Base-by-base conservation (phyloP, 768 basidiomycete genomes). In the Podaxis sp. region DNA sequence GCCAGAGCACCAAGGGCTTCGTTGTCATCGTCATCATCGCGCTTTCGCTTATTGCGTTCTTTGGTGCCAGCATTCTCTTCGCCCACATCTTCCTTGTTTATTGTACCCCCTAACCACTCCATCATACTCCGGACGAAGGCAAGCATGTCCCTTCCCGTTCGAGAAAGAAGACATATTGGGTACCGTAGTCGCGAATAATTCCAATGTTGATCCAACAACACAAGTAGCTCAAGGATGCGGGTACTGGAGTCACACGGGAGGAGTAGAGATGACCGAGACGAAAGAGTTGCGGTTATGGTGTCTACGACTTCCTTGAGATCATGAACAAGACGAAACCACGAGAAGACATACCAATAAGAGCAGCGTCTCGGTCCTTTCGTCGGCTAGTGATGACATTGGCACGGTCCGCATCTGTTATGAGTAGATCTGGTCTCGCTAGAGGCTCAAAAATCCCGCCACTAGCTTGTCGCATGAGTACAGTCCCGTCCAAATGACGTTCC, bases 121-220 rank as follows among this genome's bases (percentile, higher is more conserved):
- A 97, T 96, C 91, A 98, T 90, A 79, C 93, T 96, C 63, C 95
- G 79, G 27, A 97, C 93, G 70, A 95, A 94, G 1, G 91, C 90
- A 38, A 97, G 75, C 90, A 97, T 96, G 74, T 99, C 96, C 64
- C 89, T 85, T 2, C 90, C 94, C 5, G 94, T 96, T 37, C 89
- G 84, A 53, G 92, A 92, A 41, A 98, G 82, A n/a, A 99, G 83
- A 72, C 96, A 98, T 38, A 99, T 92, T 0, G 96, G 97, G 73
- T 83, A 91, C 72, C 85, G 85, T 55, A 90, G 84, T 49, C 87
- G 85, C 0, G 91, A 91, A 73, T 87, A 98, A 61, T 89, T 89
- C 97, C 97, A 99, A 70, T 98, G 95, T 70, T 98, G 95, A 71
- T 98, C 97, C 33, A 98, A 85, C 5, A 99, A 78, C 22, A 98